These are phyloP conservation scores for Neurospora hispaniola DNA, from an alignment of 495 filamentous ascomycete species.

Conservation along the genomic window DNA sequence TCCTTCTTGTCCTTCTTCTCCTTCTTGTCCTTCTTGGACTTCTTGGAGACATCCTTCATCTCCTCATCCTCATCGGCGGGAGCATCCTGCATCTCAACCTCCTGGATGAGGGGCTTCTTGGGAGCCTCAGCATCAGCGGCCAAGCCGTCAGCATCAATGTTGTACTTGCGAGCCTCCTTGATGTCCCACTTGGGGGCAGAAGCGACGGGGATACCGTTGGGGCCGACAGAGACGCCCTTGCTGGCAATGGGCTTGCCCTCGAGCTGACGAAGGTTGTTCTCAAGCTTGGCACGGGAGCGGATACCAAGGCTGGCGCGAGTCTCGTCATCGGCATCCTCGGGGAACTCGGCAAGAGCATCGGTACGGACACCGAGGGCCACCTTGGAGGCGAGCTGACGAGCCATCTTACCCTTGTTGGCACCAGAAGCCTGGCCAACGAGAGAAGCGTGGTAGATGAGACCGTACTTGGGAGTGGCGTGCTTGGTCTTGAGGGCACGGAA, in stretches of 20 bases:
- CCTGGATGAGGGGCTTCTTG: constrained; percentile 43
- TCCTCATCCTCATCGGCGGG: constrained; percentile 20
- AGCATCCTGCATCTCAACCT: constrained; percentile 46
- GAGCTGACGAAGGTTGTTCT: constrained; percentile 71
- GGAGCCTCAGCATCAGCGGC: constrained; percentile 56
- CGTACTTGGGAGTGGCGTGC: constrained; percentile 98
- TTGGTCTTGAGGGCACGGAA: constrained; percentile 99
- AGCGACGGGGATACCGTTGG: constrained; percentile 48
- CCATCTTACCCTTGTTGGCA: constrained; percentile 98
- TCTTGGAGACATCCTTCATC: constrained; percentile 17
- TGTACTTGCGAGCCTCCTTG: constrained; percentile 93
- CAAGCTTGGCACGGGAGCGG: constrained; percentile 62
- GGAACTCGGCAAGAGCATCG: constrained; percentile 75
- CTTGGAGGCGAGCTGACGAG: constrained; percentile 88
- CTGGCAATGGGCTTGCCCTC: constrained; percentile 84
- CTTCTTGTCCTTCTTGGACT: constrained; percentile 36
- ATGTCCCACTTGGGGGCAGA: constrained; percentile 74
- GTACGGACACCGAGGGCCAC: constrained; percentile 85
- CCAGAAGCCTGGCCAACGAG: constrained; percentile 93
- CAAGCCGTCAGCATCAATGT: constrained; percentile 83
- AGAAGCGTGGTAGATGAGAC: constrained; percentile 96
- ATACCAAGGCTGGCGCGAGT: constrained; percentile 70
- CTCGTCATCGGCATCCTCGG: constrained; percentile 70
- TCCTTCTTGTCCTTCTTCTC: constrained; percentile 19
- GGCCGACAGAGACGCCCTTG: constrained; percentile 63